Percentiles rank a stretch among this genome's conserved stretches.
Conservation (phyloP, 2,329 filamentous ascomycete genomes). For the Elsinoe perseae region DNA sequence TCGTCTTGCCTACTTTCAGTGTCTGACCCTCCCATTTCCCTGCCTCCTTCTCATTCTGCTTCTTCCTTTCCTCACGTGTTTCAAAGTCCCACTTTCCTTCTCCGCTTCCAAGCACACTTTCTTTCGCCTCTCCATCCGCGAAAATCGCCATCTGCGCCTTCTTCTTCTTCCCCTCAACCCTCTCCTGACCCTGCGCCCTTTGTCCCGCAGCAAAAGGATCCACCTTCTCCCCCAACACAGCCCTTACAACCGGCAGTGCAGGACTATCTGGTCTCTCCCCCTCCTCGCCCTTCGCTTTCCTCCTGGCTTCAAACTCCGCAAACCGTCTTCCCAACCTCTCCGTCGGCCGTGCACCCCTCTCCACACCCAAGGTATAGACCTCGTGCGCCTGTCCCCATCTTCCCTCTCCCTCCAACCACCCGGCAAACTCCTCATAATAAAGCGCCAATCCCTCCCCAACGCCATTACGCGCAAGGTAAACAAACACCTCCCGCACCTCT, state of each 20-base stretch:
- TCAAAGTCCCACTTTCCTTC: conserved; percentile 81
- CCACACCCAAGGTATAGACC: conserved; percentile 82
- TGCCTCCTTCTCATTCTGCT: conserved; percentile 81
- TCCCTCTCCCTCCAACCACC: conserved; percentile 77
- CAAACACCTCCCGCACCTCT: conserved; percentile 83
- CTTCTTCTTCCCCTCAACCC: conserved; percentile 50
- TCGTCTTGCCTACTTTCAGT: conserved; percentile 77
- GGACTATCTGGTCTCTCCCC: conserved; percentile 67
- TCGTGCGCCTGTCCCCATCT: conserved; percentile 90
- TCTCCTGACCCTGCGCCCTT: conserved; percentile 56
- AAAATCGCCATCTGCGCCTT: conserved; percentile 86
- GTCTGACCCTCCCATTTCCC: conserved; percentile 91
- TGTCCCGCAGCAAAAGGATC: conserved; percentile 63
- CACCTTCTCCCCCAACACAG: conserved; percentile 75
- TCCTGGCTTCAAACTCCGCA: conserved; percentile 71
- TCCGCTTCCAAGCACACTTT: conserved; percentile 28
- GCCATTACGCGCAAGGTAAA: conserved; percentile 79
- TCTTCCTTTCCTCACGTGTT: conserved; percentile 77
- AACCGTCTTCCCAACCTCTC: conserved; percentile 82
- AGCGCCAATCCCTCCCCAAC: conserved; percentile 82
- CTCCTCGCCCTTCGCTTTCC: conserved; percentile 57
- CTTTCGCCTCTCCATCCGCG: conserved; percentile 56
- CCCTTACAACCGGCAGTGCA: conserved; percentile 72
- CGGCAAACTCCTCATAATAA: conserved; percentile 95
- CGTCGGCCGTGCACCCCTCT: conserved; percentile 74